phyloP scores from a whole-genome alignment of 192 early-diverging fungal genomes.

The Entomortierella beljakovae region DNA sequence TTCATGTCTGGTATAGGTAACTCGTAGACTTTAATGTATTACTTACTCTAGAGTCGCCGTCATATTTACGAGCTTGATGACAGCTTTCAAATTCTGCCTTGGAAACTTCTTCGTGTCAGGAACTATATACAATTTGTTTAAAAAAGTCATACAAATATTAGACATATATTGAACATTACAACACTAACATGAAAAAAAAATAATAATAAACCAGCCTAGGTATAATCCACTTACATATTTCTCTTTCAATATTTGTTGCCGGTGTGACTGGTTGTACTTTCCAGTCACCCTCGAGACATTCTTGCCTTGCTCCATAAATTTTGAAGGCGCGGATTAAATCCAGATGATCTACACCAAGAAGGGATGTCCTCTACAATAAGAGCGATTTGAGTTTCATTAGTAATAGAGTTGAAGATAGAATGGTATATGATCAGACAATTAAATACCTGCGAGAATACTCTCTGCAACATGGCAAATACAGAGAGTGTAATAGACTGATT shows the following conservation, averaged over 20 bases:
- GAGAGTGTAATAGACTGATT: conserved; percentile 12
- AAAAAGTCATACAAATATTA: neutral
- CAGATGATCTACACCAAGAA: conserved; percentile 29
- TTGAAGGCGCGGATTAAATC: conserved; percentile 25
- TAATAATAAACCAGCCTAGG: neutral
- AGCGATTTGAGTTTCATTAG: too few species aligned
- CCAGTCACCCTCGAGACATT: conserved; percentile 23
- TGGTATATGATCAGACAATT: neutral
- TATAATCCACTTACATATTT: conserved; percentile 17
- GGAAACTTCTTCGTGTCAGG: conserved; percentile 33
- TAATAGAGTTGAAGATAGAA: too few species aligned
- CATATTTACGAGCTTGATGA: conserved; percentile 35
- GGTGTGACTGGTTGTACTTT: conserved; percentile 24
- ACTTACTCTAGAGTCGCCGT: conserved; percentile 46
- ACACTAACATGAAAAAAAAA: too few species aligned
- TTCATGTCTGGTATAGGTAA: too few species aligned
- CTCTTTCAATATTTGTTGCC: conserved; percentile 10
- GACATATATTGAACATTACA: neutral
- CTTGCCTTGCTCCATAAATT: conserved; percentile 32
- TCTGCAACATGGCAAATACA: conserved; percentile 26
- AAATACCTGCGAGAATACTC: conserved; percentile 20
- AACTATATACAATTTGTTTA: conserved; percentile 4
- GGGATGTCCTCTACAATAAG: conserved; percentile 9
- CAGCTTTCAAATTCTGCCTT: conserved; percentile 24
- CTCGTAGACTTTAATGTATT: too few species aligned